These are phyloP conservation scores for Syzygium jambos DNA, from an alignment of 345 rosid genomes.

Conservation along the genomic window DNA sequence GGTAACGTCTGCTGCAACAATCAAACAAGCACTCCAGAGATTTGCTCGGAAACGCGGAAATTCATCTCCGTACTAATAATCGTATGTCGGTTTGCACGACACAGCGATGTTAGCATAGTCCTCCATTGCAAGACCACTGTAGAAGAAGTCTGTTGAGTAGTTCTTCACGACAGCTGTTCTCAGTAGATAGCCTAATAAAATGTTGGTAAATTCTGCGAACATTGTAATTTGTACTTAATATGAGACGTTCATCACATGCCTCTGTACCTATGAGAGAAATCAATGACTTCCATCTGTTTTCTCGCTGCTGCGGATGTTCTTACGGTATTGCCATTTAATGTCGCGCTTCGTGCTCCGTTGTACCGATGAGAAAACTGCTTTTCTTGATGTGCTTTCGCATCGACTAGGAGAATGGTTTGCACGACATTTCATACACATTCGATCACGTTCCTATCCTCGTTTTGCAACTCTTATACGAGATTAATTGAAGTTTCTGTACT, in stretches of 20 bases:
- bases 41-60: conserved; percentile 13
- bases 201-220: neutral
- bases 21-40: conserved; percentile 53
- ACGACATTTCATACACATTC: neutral
- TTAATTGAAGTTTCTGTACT: neutral
- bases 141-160: neutral
- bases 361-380: neutral
- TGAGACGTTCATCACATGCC: neutral
- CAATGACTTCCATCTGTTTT: neutral
- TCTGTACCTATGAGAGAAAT: neutral
- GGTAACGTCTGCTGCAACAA: conserved; percentile 28
- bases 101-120: neutral
- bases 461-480: neutral
- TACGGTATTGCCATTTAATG: neutral
- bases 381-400: neutral
- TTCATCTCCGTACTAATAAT: neutral
- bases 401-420: neutral
- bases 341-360: neutral
- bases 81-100: neutral
- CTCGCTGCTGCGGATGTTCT: neutral
- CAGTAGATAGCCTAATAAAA: neutral
- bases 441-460: neutral
- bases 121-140: neutral
- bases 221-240: neutral
- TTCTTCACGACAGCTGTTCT: neutral